Percentiles rank a stretch among this genome's conserved stretches.
phyloP scores from a whole-genome alignment of 1,139 yeast species.

The Blastobotrys apis region DNA sequence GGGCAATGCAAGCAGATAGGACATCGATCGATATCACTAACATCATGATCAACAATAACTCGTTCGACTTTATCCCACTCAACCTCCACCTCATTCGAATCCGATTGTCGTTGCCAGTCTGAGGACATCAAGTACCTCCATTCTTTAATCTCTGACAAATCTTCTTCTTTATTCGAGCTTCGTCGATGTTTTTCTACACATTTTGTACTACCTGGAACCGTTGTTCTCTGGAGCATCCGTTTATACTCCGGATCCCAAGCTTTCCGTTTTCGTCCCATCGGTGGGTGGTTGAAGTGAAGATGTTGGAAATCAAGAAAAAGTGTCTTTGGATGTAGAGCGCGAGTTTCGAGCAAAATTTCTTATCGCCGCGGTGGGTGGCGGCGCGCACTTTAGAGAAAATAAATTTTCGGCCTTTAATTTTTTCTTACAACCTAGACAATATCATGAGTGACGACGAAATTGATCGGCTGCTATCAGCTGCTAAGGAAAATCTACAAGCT shows the following conservation, averaged over 20 bases:
- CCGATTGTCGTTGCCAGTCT: neutral
- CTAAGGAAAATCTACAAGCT: conserved; percentile 1
- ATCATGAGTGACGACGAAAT: conserved; percentile 8
- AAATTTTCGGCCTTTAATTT: neutral
- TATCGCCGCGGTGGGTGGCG: too few species aligned
- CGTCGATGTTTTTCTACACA: too few species aligned
- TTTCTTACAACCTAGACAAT: conserved; percentile 1
- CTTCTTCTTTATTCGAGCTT: neutral
- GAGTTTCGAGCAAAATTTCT: too few species aligned
- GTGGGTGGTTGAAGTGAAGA: neutral
- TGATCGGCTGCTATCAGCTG: conserved; percentile 6
- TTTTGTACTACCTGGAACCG: conserved; percentile 1
- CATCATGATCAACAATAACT: conserved; percentile 17
- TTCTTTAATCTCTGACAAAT: conserved; percentile 9
- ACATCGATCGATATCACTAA: conserved; percentile 19
- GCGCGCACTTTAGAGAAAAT: too few species aligned
- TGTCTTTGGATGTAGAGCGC: too few species aligned
- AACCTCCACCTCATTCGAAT: neutral
- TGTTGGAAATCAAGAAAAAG: neutral
- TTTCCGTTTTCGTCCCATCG: conserved; percentile 7
- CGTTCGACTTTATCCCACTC: conserved; percentile 15
- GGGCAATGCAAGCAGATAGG: conserved; percentile 20
- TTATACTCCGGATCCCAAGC: conserved; percentile 12
- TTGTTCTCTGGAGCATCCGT: conserved; percentile 3
- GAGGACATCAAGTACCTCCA: conserved; percentile 13